Evolutionary conservation across 2,329 filamentous ascomycete genomes (phyloP).

Genomic region (Neopestalotiopsis rosae): DNA sequence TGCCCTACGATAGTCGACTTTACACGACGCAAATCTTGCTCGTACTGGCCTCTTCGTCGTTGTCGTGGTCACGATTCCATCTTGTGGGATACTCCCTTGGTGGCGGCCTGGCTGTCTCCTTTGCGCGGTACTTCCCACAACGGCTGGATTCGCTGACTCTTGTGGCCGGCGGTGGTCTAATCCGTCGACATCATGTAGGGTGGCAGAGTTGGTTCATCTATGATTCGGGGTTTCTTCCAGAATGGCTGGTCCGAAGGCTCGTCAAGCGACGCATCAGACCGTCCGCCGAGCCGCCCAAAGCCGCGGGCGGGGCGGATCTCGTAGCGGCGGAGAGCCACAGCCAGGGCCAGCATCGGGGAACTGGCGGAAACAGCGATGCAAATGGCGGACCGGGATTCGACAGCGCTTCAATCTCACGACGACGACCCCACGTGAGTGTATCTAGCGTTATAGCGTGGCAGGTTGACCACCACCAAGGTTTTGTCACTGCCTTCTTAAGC

Average conservation of each 20-base stretch:
- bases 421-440: slow-evolving; percentile 59
- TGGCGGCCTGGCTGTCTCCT: slow-evolving; percentile 73
- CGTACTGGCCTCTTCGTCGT: slow-evolving; percentile 65
- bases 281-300: slow-evolving; percentile 15
- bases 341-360: slow-evolving; percentile 20
- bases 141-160: slow-evolving; percentile 68
- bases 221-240: slow-evolving; percentile 62
- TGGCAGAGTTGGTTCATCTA: slow-evolving; percentile 69
- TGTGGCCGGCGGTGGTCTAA: slow-evolving; percentile 71
- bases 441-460: slow-evolving; percentile 74
- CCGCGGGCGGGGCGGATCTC: slow-evolving; percentile 24
- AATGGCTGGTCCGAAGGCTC: slow-evolving; percentile 56
- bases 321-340: slow-evolving; percentile 29
- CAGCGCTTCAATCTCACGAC: slow-evolving; percentile 56
- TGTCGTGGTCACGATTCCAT: slow-evolving; percentile 69
- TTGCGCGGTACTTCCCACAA: slow-evolving; percentile 71
- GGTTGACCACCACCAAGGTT: slow-evolving; percentile 68
- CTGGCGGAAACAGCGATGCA: slow-evolving; percentile 39
- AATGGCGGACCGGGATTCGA: slow-evolving; percentile 47
- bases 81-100: slow-evolving; percentile 83
- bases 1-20: slow-evolving; percentile 67
- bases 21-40: slow-evolving; percentile 71
- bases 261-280: slow-evolving; percentile 44
- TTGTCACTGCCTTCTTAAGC: slow-evolving; percentile 73
- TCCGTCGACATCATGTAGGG: slow-evolving; percentile 67